A percentile compares a stretch with the other conserved stretches of the same genome.
These are phyloP conservation scores for Microdochium bolleyi DNA, from an alignment of 2,329 filamentous ascomycete genomes.

Conservation along the genomic window DNA sequence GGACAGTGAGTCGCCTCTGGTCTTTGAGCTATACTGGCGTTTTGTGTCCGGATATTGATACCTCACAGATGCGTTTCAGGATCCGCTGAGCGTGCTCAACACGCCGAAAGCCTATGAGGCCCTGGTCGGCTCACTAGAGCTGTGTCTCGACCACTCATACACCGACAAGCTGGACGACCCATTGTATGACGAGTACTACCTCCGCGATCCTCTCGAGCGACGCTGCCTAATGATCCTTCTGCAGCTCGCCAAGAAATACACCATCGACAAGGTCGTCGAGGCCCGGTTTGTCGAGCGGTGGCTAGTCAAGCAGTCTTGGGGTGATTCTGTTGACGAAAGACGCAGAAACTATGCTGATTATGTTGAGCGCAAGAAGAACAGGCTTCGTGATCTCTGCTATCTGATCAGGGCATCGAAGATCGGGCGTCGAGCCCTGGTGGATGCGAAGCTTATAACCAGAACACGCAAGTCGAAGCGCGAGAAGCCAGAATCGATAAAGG, in stretches of 20 bases:
- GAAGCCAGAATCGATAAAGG: slow-evolving; percentile 20
- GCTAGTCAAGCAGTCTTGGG: slow-evolving; percentile 68
- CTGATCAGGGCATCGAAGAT: slow-evolving; percentile 37
- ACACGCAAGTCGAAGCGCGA: slow-evolving; percentile 13
- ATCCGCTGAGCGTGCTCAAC: slow-evolving; percentile 39
- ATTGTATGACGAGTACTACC: slow-evolving; percentile 54
- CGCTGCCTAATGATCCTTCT: slow-evolving; percentile 49
- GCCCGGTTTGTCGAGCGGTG: slow-evolving; percentile 64
- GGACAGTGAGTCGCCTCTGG: slow-evolving; percentile 31
- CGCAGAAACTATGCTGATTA: slow-evolving; percentile 46
- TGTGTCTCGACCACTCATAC: slow-evolving; percentile 41
- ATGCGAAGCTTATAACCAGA: slow-evolving; percentile 36
- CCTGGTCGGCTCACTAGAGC: slow-evolving; percentile 51
- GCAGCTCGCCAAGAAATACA: slow-evolving; percentile 52
- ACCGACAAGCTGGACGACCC: slow-evolving; percentile 44
- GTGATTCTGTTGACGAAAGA: slow-evolving; percentile 42
- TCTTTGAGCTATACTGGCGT: slow-evolving; percentile 13
- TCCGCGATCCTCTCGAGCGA: slow-evolving; percentile 54
- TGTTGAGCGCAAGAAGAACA: slow-evolving; percentile 40
- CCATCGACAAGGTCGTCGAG: slow-evolving; percentile 47
- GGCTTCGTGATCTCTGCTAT: slow-evolving; percentile 43
- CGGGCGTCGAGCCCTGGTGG: slow-evolving; percentile 44
- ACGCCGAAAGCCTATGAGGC: slow-evolving; percentile 44
- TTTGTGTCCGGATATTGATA: slow-evolving; percentile 15
- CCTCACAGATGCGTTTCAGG: slow-evolving; percentile 19